A percentile compares a stretch with the other conserved stretches of the same genome.
Evolutionary conservation across 148 eudicot species (phyloP).

Genomic region (Cornus suecica): DNA sequence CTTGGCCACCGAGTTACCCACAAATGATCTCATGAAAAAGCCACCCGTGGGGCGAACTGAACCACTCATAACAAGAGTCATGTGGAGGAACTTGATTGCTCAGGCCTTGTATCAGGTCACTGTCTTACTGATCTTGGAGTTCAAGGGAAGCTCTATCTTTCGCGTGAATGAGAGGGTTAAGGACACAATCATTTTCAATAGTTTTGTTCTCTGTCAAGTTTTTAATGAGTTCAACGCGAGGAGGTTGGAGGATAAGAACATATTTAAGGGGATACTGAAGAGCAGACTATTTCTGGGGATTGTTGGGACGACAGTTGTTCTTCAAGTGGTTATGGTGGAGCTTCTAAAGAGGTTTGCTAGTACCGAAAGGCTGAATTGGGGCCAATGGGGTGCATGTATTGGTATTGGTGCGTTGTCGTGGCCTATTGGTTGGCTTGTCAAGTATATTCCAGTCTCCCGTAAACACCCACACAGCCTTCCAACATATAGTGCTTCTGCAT

Average conservation of each 20-base stretch:
- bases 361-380: conserved; percentile 28
- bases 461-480: not conserved
- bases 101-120: conserved; percentile 36
- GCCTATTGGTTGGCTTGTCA: conserved; percentile 32
- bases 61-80: conserved; percentile 34
- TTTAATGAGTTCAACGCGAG: conserved; percentile 30
- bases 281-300: conserved; percentile 26
- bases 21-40: conserved; percentile 27
- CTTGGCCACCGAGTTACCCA: conserved; percentile 38
- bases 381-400: conserved; percentile 25
- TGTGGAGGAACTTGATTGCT: conserved; percentile 37
- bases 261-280: conserved; percentile 24
- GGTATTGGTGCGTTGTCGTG: conserved; percentile 24
- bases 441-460: conserved; percentile 3
- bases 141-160: conserved; percentile 26
- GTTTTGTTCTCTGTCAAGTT: conserved; percentile 41
- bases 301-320: conserved; percentile 21
- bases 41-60: conserved; percentile 38
- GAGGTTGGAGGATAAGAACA: conserved; percentile 27
- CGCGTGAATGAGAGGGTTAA: conserved; percentile 23
- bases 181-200: conserved; percentile 40
- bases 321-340: conserved; percentile 32
- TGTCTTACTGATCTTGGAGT: conserved; percentile 31
- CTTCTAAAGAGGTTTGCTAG: conserved; percentile 26
- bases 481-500: not conserved